Evolutionary conservation across 2,329 filamentous ascomycete species (phyloP), one percentile per base, ranked within the genome.

Genomic region (Clonostachys chloroleuca): DNA sequence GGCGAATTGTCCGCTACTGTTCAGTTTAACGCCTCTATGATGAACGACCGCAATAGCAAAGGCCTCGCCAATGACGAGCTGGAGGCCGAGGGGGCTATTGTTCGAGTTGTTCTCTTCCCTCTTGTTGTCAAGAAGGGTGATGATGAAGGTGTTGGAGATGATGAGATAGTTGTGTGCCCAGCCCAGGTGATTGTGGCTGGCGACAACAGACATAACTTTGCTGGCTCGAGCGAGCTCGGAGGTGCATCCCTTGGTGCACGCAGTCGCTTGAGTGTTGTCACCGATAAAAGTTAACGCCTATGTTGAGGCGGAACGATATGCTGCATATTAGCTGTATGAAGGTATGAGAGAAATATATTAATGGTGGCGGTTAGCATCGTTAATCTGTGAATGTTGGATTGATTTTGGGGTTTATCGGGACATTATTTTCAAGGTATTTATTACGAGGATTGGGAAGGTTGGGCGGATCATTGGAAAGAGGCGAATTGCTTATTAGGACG

Each of bases 121-220:
- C 78, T 97, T 2, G 92, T 99, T 16, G 89, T 97, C 58, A 96
- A 96, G 73, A 95, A 94, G 73, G 92, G 92, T 46, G 89, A 95
- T 59, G 92, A 97, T 62, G 74, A 77, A 39, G 94, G 92, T 20
- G 79, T 86, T 46, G 92, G 92, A 47, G 90, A 96, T 47, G 91
- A 96, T 55, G 92, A 97, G 74, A 89, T 95, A 53, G 92, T 97
- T 42, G 90, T 99, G 41, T 95, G 87, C 62, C 92, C 92, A 10
- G 94, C 95, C 7, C 92, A 97, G 66, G 94, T 99, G 35, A 80
- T 97, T 51, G 81, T 96, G 40, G 87, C 86, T 56, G 64, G 77
- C 43, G 63, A 72, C 54, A 59, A 52, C 50, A 59, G 55, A 47
- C 64, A 67, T 43, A 64, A 62, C 37, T 58, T 63, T 43, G 74